These are phyloP conservation scores for Paxillus ammoniavirescens DNA, from an alignment of 768 basidiomycete species.

Conservation along the genomic window DNA sequence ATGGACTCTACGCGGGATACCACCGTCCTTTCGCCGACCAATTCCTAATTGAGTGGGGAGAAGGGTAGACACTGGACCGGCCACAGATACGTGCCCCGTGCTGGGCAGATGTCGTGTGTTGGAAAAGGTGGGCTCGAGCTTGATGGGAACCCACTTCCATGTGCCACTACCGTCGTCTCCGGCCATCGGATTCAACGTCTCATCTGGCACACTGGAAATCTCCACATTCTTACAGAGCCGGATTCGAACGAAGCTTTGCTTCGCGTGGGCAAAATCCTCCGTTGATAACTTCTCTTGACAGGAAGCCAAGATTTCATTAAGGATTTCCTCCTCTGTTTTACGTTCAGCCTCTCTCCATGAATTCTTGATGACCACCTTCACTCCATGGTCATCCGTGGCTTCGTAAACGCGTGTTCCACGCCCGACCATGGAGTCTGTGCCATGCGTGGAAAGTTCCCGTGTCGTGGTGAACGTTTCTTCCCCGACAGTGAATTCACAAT, in stretches of 20 bases:
- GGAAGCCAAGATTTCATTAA: background rate
- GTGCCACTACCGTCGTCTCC: background rate
- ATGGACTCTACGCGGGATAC: background rate
- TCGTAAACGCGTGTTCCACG: constrained; percentile 1
- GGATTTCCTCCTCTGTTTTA: background rate
- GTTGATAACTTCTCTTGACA: background rate
- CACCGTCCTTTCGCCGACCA: background rate
- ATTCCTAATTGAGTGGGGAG: too few species aligned
- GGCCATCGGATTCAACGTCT: background rate
- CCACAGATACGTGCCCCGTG: background rate
- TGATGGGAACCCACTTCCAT: background rate
- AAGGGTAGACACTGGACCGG: too few species aligned
- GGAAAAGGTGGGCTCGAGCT: background rate
- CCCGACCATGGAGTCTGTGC: background rate
- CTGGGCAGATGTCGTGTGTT: background rate
- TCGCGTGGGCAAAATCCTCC: background rate
- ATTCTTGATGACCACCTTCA: constrained; percentile 1
- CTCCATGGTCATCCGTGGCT: background rate
- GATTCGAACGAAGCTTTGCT: background rate
- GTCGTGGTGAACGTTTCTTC: background rate
- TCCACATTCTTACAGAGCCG: background rate
- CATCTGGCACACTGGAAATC: background rate
- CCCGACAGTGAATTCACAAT: constrained; percentile 1
- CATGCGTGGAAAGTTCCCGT: background rate
- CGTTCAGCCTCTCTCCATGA: constrained; percentile 8